phyloP scores from a whole-genome alignment of 169 alveolate species.

The Cyclospora cayetanensis region DNA sequence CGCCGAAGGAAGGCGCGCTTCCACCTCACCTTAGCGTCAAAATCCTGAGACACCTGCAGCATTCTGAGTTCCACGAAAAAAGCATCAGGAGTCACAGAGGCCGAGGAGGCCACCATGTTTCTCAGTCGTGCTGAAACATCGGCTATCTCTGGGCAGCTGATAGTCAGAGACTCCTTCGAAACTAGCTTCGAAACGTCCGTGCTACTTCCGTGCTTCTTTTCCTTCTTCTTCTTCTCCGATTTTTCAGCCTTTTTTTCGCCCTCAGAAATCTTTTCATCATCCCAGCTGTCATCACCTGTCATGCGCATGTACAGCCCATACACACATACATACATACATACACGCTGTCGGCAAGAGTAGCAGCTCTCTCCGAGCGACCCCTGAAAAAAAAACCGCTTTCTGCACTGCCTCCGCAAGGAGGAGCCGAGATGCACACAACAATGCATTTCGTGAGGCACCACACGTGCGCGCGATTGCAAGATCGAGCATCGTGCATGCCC shows the following conservation, averaged over 20 bases:
- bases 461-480: no score
- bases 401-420: no score
- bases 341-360: background rate
- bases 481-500: no score
- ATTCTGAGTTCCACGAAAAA: conserved; percentile 90
- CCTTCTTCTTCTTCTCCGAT: conserved; percentile 32
- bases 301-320: conserved; percentile 1
- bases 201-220: background rate
- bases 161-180: conserved; percentile 67
- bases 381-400: no score
- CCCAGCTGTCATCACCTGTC: conserved; percentile 70
- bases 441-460: no score
- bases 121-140: conserved; percentile 86
- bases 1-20: no score
- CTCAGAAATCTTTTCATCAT: conserved; percentile 70
- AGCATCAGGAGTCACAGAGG: conserved; percentile 78
- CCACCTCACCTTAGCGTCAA: conserved; percentile 78
- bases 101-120: conserved; percentile 76
- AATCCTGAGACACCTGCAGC: conserved; percentile 91
- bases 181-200: conserved; percentile 4
- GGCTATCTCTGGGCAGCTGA: conserved; percentile 73
- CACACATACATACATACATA: background rate
- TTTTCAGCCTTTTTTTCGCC: conserved; percentile 40
- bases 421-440: no score
- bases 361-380: no score